Conservation (phyloP, 441 rosid species). For the Cnidoscolus chayamansa region DNA sequence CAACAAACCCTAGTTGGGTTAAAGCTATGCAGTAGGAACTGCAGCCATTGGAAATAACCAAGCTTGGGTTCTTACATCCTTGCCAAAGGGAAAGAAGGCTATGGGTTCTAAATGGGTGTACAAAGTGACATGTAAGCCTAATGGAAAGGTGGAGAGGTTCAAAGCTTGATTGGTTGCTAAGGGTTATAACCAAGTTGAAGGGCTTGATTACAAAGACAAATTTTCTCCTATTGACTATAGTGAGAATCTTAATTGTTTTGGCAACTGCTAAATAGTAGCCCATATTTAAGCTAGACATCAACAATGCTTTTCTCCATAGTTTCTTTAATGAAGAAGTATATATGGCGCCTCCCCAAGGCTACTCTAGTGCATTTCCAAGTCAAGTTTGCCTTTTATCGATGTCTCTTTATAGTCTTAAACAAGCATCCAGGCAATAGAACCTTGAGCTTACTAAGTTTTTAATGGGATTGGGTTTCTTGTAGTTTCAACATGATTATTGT, state of each 20-base stretch:
- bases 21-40: not conserved
- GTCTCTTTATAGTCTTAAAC: not conserved
- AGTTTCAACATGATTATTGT: not conserved
- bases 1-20: not conserved
- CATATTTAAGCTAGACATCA: not conserved
- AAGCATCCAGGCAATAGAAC: not conserved
- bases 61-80: not conserved
- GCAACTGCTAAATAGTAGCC: not conserved
- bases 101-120: not conserved
- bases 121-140: not conserved
- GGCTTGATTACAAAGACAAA: not conserved
- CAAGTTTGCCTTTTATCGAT: not conserved
- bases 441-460: too few relatives aligned
- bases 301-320: too few relatives aligned
- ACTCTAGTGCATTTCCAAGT: not conserved
- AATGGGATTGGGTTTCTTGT: not conserved
- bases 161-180: not conserved
- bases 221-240: not conserved
- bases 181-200: not conserved
- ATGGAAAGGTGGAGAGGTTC: not conserved
- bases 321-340: too few relatives aligned
- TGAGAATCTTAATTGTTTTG: not conserved
- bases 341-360: not conserved
- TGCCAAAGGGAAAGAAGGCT: not conserved
- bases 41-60: not conserved